Base-by-base conservation (phyloP, 768 basidiomycete species). In the Boletus sp. region DNA sequence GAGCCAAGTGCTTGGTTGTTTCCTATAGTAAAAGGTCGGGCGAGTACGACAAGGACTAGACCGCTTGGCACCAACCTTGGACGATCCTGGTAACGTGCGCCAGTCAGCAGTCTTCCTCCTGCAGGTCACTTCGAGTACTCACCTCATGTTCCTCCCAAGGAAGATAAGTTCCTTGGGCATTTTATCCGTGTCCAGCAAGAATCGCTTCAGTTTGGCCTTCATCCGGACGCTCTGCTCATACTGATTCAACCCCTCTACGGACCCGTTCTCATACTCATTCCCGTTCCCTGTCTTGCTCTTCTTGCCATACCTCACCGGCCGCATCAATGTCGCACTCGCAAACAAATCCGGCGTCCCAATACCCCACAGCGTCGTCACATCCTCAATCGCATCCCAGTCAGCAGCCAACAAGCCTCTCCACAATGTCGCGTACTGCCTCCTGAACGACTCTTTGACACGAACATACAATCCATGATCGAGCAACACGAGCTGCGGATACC, bases 391-490 rank as follows among this genome's bases (percentile, higher is more conserved):
- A 14, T 71, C 68, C 65, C 79, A 83, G 64, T 88, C 83, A 4
- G 77, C 77, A 1, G 76, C 75, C 19, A 85, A 71, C 63, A 88
- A 77, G 17, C 78, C 79, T 47, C 83, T 78, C 93, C 93, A 94
- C 5, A 96, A 74, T 5, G 75, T 72, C 17, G 88, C 86, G 76
- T 94, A 96, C 52, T 95, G 82, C 32, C 78, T 72, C 57, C 82
- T 79, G 68, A 97, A 93, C 2, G 75, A 67, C 17, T 85, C 80
- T 15, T 82, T 70, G 4, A 93, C 79, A 8, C 76, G 75, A 37
- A 95, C 89, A 65, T 96, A 97, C 11, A 98, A 74, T 1, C 95
- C 95, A 67, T 98, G 95, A 66, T 98, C 95, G 61, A 98, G 83
- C 13, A 97, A 76, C 32, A 97, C 88, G 57, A 93, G 76, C 62